A percentile compares a stretch with the other conserved stretches of the same genome.
Evolutionary conservation across 2,329 filamentous ascomycete genomes (phyloP).

Genomic region (Hymenoscyphus repandus): DNA sequence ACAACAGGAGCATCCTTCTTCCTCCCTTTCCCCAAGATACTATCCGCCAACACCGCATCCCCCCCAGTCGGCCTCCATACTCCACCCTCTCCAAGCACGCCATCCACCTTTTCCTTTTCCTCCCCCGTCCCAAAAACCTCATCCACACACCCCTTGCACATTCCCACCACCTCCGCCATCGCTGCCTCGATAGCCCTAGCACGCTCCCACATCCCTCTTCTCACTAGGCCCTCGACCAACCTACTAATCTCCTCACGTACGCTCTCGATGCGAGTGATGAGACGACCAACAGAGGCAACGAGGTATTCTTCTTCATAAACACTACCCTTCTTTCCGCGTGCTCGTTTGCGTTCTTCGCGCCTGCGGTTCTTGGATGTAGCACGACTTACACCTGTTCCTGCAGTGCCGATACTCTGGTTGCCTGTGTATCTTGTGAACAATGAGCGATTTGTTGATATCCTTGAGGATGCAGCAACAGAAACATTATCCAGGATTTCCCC

Average conservation of each 20-base stretch:
- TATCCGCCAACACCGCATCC: slow-evolving; percentile 31
- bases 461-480: slow-evolving; percentile 76
- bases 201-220: slow-evolving; percentile 81
- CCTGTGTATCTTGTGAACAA: slow-evolving; percentile 92
- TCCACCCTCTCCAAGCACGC: slow-evolving; percentile 13
- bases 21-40: slow-evolving; percentile 26
- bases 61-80: slow-evolving; percentile 28
- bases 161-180: slow-evolving; percentile 67
- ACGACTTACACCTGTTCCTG: slow-evolving; percentile 67
- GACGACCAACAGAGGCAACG: slow-evolving; percentile 75
- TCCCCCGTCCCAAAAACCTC: slow-evolving; percentile 59
- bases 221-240: slow-evolving; percentile 70
- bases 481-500: slow-evolving; percentile 84
- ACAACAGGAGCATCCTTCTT: slow-evolving; percentile 29
- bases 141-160: slow-evolving; percentile 59
- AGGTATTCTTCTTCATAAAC: slow-evolving; percentile 98
- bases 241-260: slow-evolving; percentile 66
- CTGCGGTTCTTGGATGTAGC: slow-evolving; percentile 83
- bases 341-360: slow-evolving; percentile 91
- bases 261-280: slow-evolving; percentile 76
- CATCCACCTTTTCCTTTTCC: slow-evolving; percentile 9
- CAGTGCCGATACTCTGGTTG: slow-evolving; percentile 60
- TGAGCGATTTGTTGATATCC: slow-evolving; percentile 75
- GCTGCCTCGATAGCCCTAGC: slow-evolving; percentile 71
- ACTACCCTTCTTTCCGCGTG: slow-evolving; percentile 89